Base-by-base conservation (phyloP, 2,329 filamentous ascomycete genomes). In the Tetracladium maxilliforme region DNA sequence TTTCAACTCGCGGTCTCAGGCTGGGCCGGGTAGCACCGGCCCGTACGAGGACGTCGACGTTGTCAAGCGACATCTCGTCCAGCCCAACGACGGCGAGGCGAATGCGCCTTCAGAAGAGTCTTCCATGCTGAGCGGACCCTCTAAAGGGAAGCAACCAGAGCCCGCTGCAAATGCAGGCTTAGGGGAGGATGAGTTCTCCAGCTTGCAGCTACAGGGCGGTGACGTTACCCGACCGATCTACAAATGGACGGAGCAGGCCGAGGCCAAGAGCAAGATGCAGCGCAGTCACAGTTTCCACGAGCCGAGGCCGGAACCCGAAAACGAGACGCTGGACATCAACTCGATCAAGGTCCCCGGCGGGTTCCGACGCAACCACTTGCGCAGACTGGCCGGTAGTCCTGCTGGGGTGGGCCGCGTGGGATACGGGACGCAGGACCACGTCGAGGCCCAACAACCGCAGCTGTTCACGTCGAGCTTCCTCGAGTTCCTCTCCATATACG, bases 201-300 rank as follows among this genome's bases (percentile, higher is more conserved):
- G 90, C 51, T 52, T 98, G 46, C 75, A 76, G 44, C 58, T 98
- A 23, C 92, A 95, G 47, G 90, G 90, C 31, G 90, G 90, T 34
- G 90, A 98, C 47, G 78, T 94, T 29, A 94, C 87, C 14, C 66
- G 90, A 32, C 82, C 87, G 27, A 92, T 98, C 40, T 98, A 98
- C 58, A 77, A 82, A 39, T 98, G 92, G 82, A 83, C 84, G 6
- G 84, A 95, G 48, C 81, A 92, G 46, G 79, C 79, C 25, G 75
- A 92, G 43, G 61, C 70, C 23, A 69, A 74, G 36, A 56, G 59
- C 23, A 70, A 70, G 39, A 59, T 72, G 42, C 70, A 76, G 39
- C 71, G 87, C 40, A 93, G 86, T 53, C 77, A 86, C 55, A 95
- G 86, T 50, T 94, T 94, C 48, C 73, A 76, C 40, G 55, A 81